A percentile compares a stretch with the other conserved stretches of the same genome.
These are phyloP conservation scores for Mycena albidolilacea DNA, from an alignment of 768 basidiomycete genomes.

Conservation along the genomic window DNA sequence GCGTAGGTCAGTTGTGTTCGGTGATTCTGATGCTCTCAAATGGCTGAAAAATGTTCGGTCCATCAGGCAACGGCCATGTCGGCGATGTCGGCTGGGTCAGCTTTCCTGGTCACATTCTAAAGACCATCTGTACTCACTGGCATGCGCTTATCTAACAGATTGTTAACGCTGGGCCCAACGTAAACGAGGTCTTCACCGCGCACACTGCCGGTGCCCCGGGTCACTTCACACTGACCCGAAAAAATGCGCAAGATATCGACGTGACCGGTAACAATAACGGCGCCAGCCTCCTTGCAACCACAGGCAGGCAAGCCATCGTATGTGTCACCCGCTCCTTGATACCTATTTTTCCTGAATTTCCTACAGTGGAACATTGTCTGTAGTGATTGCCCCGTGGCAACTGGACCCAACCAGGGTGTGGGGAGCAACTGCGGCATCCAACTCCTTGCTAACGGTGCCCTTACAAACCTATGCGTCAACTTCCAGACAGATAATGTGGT, in stretches of 20 bases:
- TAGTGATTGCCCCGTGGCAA: not conserved
- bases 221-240: not conserved
- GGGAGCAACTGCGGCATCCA: not conserved
- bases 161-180: not conserved
- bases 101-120: not conserved
- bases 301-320: not conserved
- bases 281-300: not conserved
- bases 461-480: not conserved
- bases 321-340: not conserved
- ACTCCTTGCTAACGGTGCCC: not conserved
- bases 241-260: not conserved
- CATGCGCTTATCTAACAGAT: not conserved
- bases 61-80: not conserved
- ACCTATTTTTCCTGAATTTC: not conserved
- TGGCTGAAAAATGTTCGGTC: not conserved
- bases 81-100: not conserved
- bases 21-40: not conserved
- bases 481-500: not conserved
- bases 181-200: not conserved
- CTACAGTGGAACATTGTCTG: not conserved
- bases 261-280: not conserved
- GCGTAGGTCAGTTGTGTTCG: not conserved
- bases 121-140: not conserved
- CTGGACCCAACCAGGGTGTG: not conserved
- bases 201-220: not conserved